Evolutionary conservation across 331 rosid genomes (phyloP).

Genomic region (Ulmus americana): DNA sequence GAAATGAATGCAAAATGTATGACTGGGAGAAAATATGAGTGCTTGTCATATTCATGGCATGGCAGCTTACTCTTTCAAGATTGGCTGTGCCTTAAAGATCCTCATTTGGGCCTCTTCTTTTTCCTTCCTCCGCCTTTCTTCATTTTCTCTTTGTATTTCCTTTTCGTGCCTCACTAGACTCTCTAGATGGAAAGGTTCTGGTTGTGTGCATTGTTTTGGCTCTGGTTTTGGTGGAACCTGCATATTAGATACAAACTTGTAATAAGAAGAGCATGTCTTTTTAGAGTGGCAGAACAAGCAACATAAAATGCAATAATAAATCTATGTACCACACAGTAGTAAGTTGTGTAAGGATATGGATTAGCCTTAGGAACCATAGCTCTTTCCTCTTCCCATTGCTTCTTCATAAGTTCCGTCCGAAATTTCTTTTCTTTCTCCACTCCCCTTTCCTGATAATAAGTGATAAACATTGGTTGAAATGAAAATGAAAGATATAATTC

Average conservation of each 20-base stretch:
- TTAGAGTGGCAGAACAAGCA: not conserved
- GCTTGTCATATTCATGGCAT: conserved; percentile 68
- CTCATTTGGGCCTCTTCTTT: no score
- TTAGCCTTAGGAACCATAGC: conserved; percentile 81
- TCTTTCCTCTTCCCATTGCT: conserved; percentile 71
- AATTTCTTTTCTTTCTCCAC: conserved; percentile 71
- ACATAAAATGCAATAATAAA: conserved; percentile 4
- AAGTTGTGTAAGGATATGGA: conserved; percentile 94
- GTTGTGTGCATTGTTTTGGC: no score
- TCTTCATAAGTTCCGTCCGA: conserved; percentile 48
- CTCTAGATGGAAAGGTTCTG: no score
- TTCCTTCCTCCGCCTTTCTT: no score
- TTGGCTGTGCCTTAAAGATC: no score
- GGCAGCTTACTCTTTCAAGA: no score
- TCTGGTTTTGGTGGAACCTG: conserved; percentile 95
- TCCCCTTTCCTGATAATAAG: conserved; percentile 80
- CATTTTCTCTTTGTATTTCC: no score
- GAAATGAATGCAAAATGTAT: conserved; percentile 84
- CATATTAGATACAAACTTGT: conserved; percentile 5
- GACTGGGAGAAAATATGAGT: no score
- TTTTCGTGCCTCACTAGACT: no score
- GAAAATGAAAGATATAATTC: not conserved
- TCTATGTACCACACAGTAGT: conserved; percentile 86
- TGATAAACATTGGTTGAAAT: not conserved
- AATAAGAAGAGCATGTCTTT: not conserved